Evolutionary conservation across 148 eudicot species (phyloP), one percentile per base, ranked within the genome.

Genomic region (Chenopodium formosanum): DNA sequence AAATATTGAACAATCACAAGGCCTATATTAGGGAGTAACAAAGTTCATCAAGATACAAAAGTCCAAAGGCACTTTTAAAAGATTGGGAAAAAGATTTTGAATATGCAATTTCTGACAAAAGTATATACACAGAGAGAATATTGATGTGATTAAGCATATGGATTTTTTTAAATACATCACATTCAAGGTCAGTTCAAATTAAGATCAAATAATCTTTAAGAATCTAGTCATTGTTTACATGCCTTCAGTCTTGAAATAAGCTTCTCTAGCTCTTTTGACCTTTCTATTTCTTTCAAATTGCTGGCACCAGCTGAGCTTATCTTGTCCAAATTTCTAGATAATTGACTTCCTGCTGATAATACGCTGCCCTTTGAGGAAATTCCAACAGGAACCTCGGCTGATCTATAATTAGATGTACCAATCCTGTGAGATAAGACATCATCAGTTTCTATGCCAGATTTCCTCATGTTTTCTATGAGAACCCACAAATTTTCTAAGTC

Each of bases 401-500:
- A 7, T 81, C 83, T 81, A 47, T 44, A 23, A 47, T 81, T 62
- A 64, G 78, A 47, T 32, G 78, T 62, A 80, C 78, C 83, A 29
- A 65, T 65, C 20, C 9, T 47, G 32, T 63, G 64, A 74, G 62
- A 17, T 4, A 27, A 44, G 44, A 74, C 7, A 27, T 73, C 83
- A 46, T 76, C 73, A 72, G 76, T 40, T 9, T 58, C 46, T 27
- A 60, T 80, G 70, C 69, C 82, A 65, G 52, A 50, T 64, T 87
- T 87, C 81, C 83, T 83, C 85, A 87, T 76, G 79, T 89, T 84
- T 74, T 92, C 91, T 78, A 89, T 80, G 37, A 89, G 86, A 71
- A 75, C 91, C 96, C 91, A 90, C 92, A 88, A 87, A 71, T 87
- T 88, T 16, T 91, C 91, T 19, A 92, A 83, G 77, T 90, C 92